Evolutionary conservation across 139 green algal species (phyloP).

Genomic region (Chlorella sorokiniana): DNA sequence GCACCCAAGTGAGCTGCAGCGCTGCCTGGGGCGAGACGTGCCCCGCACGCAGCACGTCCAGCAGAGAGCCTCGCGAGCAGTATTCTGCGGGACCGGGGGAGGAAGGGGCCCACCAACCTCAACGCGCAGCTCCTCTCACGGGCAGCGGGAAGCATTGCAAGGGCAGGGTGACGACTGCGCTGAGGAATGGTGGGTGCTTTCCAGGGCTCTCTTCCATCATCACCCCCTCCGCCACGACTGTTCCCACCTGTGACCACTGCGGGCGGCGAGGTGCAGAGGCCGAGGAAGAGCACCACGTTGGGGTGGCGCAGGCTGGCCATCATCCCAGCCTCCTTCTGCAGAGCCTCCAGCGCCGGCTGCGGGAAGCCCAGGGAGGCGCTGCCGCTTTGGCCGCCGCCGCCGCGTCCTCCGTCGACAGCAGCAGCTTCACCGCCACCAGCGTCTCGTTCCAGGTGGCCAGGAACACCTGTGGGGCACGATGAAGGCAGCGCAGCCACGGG

Average conservation of each 20-base stretch:
- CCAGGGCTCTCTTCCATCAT: too few relatives aligned
- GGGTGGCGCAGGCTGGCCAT: conserved; percentile 62
- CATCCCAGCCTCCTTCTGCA: conserved; percentile 30
- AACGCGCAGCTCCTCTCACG: background rate
- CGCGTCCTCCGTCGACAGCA: background rate
- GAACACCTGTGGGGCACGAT: background rate
- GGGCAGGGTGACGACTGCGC: too few relatives aligned
- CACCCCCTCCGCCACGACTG: too few relatives aligned
- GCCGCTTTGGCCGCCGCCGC: background rate
- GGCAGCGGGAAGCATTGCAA: background rate
- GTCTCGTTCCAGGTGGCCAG: conserved; percentile 18
- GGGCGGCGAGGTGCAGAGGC: conserved; percentile 51
- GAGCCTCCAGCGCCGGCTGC: background rate
- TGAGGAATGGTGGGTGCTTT: too few relatives aligned
- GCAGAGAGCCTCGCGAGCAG: conserved; percentile 58
- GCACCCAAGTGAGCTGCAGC: conserved; percentile 1
- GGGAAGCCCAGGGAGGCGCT: background rate
- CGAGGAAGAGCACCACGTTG: conserved; percentile 69
- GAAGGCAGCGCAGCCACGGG: background rate
- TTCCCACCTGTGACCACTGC: conserved; percentile 30
- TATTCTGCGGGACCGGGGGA: conserved; percentile 44
- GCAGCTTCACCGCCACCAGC: conserved; percentile 10
- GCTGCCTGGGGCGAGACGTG: background rate
- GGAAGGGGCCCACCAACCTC: background rate
- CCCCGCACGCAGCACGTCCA: conserved; percentile 52